Evolutionary conservation across 2,329 filamentous ascomycete species (phyloP).

Genomic region (Colletotrichum spinosum): DNA sequence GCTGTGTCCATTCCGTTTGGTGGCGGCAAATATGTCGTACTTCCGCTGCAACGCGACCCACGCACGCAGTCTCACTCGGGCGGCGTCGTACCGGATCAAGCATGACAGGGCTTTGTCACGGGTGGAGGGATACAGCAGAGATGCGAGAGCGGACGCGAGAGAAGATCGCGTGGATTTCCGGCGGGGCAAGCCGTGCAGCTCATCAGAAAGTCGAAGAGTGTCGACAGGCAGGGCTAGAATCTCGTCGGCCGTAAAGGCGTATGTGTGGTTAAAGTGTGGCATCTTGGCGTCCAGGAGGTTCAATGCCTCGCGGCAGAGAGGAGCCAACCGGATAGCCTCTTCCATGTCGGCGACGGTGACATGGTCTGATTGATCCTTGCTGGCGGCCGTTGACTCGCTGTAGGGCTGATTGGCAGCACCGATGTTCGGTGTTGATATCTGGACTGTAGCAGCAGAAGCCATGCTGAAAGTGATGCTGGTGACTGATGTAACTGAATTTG

Average conservation of each 20-base stretch:
- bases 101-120: slow-evolving; percentile 49
- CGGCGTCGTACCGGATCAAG: slow-evolving; percentile 51
- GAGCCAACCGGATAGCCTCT: slow-evolving; percentile 44
- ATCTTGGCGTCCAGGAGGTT: slow-evolving; percentile 43
- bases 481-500: too few relatives aligned
- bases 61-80: slow-evolving; percentile 50
- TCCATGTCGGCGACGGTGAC: slow-evolving; percentile 29
- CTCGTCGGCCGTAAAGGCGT: slow-evolving; percentile 48
- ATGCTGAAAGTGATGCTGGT: slow-evolving; percentile 35
- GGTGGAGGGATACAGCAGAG: slow-evolving; percentile 47
- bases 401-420: slow-evolving; percentile 7
- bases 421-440: slow-evolving; percentile 36
- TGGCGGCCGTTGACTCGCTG: slow-evolving; percentile 6
- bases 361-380: slow-evolving; percentile 1
- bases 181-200: slow-evolving; percentile 48
- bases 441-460: slow-evolving; percentile 48
- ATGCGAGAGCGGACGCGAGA: slow-evolving; percentile 46
- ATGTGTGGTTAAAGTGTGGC: slow-evolving; percentile 44
- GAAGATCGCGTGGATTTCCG: slow-evolving; percentile 47
- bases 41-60: slow-evolving; percentile 51
- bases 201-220: slow-evolving; percentile 45
- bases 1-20: slow-evolving; percentile 46
- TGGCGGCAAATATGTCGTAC: slow-evolving; percentile 48
- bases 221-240: slow-evolving; percentile 49
- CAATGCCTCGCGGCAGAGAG: slow-evolving; percentile 45